Evolutionary conservation across 2,329 filamentous ascomycete genomes (phyloP), one percentile per base, ranked within the genome.

Genomic region (Sphaerulina musiva): DNA sequence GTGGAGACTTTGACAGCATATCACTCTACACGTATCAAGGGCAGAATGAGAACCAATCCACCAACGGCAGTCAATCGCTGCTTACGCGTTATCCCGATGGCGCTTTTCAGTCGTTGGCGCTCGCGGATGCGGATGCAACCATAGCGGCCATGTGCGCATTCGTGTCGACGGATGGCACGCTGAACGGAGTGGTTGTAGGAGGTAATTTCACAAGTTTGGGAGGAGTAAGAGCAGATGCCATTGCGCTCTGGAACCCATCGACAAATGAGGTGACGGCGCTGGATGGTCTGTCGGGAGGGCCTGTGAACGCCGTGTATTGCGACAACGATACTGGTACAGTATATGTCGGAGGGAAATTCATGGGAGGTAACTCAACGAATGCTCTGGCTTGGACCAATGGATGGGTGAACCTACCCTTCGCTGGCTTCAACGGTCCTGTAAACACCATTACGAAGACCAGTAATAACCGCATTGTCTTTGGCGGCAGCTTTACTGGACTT

Each of bases 121-220:
- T 96, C 48, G 81, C 86, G 51, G 79, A 82, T 40, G 85, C 90
- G 43, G 89, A 97, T 72, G 91, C 86, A 54, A 83, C 86, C 46
- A 95, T 98, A 66, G 80, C 84, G 66, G 80, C 89, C 60, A 93
- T 98, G 87, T 98, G 93, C 74, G 76, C 85, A 17, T 88, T 92
- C 64, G 77, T 83, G 48, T 74, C 78, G 63, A 77, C 79, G 54
- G 80, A 88, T 70, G 86, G 87, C 60, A 79, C 77, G 5, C 73
- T 85, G 53, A 77, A 80, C n/a, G 85, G 86, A 40, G 81, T 97
- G 29, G 80, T 97, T 46, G 80, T 98, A 12, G 93, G 87, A 53
- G 93, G 93, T 46, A 97, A 97, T 74, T 98, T 98, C 69, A 97
- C 93, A 32, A 95, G 89, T 69, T 74, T 98, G 58, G 88, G 85